A percentile compares a stretch with the other conserved stretches of the same genome.
phyloP scores from a whole-genome alignment of 306 rosid genomes.

The Lablab purpureus region DNA sequence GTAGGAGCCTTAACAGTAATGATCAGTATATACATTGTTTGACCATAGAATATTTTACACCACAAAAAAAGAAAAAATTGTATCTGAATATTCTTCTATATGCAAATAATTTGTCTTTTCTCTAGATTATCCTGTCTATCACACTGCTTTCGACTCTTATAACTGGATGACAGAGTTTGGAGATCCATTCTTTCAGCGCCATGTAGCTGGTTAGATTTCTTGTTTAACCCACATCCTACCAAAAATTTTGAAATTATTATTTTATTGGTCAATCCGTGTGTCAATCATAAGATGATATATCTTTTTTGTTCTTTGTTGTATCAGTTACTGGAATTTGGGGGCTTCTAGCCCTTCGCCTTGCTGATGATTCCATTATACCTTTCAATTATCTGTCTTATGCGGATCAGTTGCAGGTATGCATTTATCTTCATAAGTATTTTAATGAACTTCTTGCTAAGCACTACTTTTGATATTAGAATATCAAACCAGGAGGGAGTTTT shows the following conservation, averaged over 20 bases:
- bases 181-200: constrained; percentile 77
- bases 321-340: constrained; percentile 83
- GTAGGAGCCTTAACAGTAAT: constrained; percentile 2
- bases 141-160: constrained; percentile 77
- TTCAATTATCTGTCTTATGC: constrained; percentile 69
- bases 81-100: neutral
- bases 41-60: neutral
- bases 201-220: constrained; percentile 64
- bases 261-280: neutral
- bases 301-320: constrained; percentile 22
- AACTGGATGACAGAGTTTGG: constrained; percentile 70
- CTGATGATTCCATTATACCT: constrained; percentile 74
- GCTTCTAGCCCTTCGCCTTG: constrained; percentile 73
- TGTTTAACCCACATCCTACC: neutral
- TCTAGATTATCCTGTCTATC: constrained; percentile 76
- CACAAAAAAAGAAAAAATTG: neutral
- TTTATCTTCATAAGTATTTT: neutral
- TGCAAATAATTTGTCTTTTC: constrained; percentile 10
- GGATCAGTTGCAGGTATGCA: constrained; percentile 65
- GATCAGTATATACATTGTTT: neutral
- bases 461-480: constrained; percentile 6
- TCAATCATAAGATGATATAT: neutral
- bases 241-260: neutral
- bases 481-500: neutral
- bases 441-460: neutral